phyloP scores from a whole-genome alignment of 1,139 yeast genomes.

The Candida sanyaensis region DNA sequence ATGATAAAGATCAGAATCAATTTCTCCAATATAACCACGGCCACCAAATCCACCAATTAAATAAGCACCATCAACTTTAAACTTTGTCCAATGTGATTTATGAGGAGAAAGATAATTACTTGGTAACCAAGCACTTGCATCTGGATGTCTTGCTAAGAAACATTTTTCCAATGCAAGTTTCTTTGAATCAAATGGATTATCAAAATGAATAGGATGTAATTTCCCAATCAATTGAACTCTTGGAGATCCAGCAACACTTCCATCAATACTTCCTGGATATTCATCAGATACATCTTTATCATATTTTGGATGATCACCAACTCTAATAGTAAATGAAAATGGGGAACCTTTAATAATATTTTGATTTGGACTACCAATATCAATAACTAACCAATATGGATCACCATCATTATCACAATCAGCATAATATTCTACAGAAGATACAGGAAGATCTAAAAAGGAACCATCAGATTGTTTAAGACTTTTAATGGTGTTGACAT shows the following conservation, averaged over 20 bases:
- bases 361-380: conserved; percentile 61
- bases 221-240: conserved; percentile 61
- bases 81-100: conserved; percentile 60
- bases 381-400: conserved; percentile 64
- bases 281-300: conserved; percentile 43
- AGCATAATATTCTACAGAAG: conserved; percentile 75
- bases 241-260: conserved; percentile 67
- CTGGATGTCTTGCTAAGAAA: conserved; percentile 64
- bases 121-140: conserved; percentile 71
- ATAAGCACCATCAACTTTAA: conserved; percentile 59
- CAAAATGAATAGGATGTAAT: conserved; percentile 30
- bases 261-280: conserved; percentile 56
- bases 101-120: conserved; percentile 55
- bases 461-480: conserved; percentile 23
- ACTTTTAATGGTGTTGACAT: conserved; percentile 48
- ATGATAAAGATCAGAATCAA: conserved; percentile 59
- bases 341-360: conserved; percentile 59
- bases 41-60: conserved; percentile 83
- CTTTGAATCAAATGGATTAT: conserved; percentile 28
- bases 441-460: conserved; percentile 51
- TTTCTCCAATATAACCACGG: conserved; percentile 68
- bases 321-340: conserved; percentile 57
- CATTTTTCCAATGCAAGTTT: conserved; percentile 48
- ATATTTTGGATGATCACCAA: conserved; percentile 57
- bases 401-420: conserved; percentile 72